Percentiles rank a stretch among this genome's conserved stretches.
Conservation (phyloP, 1,139 yeast genomes). For the Suzukiozyma palmioleophila region DNA sequence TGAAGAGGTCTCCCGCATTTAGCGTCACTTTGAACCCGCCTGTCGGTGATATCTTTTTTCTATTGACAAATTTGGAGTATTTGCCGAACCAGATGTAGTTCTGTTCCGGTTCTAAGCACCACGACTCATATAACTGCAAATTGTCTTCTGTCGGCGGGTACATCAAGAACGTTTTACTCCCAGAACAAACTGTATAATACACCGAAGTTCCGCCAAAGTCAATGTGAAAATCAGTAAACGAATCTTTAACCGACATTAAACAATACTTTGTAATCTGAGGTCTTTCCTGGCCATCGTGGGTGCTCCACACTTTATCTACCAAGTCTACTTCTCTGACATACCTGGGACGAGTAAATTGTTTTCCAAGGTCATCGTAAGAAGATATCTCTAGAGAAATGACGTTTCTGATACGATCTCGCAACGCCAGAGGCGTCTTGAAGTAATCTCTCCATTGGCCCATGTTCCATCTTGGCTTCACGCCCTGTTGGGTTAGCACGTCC, state of each 20-base stretch:
- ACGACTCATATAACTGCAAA: slow-evolving; percentile 54
- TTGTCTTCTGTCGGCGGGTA: slow-evolving; percentile 72
- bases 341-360: slow-evolving; percentile 53
- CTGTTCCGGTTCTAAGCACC: slow-evolving; percentile 71
- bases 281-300: slow-evolving; percentile 25
- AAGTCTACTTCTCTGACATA: slow-evolving; percentile 67
- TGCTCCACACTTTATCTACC: slow-evolving; percentile 62
- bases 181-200: slow-evolving; percentile 75
- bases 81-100: slow-evolving; percentile 67
- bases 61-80: slow-evolving; percentile 23
- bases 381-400: slow-evolving; percentile 82
- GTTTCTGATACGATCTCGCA: slow-evolving; percentile 66
- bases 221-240: slow-evolving; percentile 86
- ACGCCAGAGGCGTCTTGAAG: slow-evolving; percentile 40
- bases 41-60: slow-evolving; percentile 21
- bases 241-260: slow-evolving; percentile 76
- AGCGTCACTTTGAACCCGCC: slow-evolving; percentile 65
- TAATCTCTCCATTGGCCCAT: slow-evolving; percentile 74
- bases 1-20: slow-evolving; percentile 65
- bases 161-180: slow-evolving; percentile 69
- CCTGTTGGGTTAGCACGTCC: slow-evolving; percentile 84
- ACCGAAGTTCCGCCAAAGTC: slow-evolving; percentile 94
- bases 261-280: slow-evolving; percentile 83
- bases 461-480: slow-evolving; percentile 60
- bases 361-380: slow-evolving; percentile 46